Evolutionary conservation across 176 grass and related monocot genomes (phyloP), one percentile per base, ranked within the genome.

Genomic region (Leersia perrieri): DNA sequence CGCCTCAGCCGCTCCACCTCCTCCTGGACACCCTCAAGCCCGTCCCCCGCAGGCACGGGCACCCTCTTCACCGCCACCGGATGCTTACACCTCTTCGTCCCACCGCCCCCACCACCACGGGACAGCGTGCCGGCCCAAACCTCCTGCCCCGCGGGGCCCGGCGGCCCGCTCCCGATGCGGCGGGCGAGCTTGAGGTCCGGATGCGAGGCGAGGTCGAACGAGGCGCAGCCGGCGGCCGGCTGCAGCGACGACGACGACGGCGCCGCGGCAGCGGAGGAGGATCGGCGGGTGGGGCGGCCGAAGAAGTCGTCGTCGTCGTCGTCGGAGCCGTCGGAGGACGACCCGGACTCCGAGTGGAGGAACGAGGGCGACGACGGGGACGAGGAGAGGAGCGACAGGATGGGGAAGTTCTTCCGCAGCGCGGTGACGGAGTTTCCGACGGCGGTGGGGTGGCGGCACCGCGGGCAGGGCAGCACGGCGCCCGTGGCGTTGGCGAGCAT

Each of bases 341-440:
- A 87, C 29, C 41, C 81, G 25, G 86, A 75, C 60, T 89, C 87
- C 23, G 81, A 87, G 80, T 87, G 84, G 75, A 71, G 88, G 76
- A 99, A 91, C 49, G 95, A 95, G 0, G 95, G 90, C 20, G 88
- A 91, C 13, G 96, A 95, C 0, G 90, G 82, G 63, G 93, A 82
- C 38, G 79, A 49, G 53, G 97, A 85, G 33, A 99, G 80, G 25
- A 99, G 97, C 0, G 97, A 93, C 72, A 99, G 83, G 78, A 99
- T 83, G 58, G 93, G 88, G 69, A 92, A 99, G 85, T 99, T 99
- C 91, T 99, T 99, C 15, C 87, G 85, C 53, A 99, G 97, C 45
- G 89, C 90, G 31, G 90, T 47, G 61, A 99, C 91, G 68, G 93
- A 95, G 89, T 99, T 99, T 33, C 97, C 97, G n/a, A 96, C 88